Evolutionary conservation across 164 flowering plant species (phyloP).

Genomic region (Kingdonia uniflora): DNA sequence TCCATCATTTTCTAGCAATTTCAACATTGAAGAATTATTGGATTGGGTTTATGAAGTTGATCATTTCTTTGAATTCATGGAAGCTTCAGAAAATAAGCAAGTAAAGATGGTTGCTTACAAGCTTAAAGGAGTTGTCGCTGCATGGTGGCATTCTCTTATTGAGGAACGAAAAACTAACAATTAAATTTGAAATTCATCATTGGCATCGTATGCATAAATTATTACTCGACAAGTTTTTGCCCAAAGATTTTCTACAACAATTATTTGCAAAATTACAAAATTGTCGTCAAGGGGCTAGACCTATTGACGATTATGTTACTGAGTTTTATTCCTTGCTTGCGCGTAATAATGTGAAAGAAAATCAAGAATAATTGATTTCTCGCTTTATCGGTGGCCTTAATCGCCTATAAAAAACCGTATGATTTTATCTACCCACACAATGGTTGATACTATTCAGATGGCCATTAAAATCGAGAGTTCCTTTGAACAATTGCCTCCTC

Average conservation of each 20-base stretch:
- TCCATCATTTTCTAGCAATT: neutral
- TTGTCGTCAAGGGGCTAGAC: neutral
- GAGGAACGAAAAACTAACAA: neutral
- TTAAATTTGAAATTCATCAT: neutral
- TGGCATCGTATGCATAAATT: neutral
- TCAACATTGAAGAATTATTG: neutral
- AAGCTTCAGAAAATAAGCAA: neutral
- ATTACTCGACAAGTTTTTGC: neutral
- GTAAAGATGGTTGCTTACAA: neutral
- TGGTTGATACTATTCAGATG: too few species aligned
- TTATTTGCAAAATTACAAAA: neutral
- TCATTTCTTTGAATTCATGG: neutral
- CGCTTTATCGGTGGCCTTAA: too few species aligned
- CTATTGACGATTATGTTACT: neutral
- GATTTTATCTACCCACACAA: too few species aligned
- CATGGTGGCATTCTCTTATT: neutral
- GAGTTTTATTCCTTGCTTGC: neutral
- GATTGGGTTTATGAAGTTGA: constrained; percentile 1
- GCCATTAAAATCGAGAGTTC: too few species aligned
- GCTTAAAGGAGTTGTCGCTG: neutral
- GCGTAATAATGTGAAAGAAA: neutral
- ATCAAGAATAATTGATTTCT: too few species aligned
- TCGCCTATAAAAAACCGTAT: too few species aligned
- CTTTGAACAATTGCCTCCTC: too few species aligned
- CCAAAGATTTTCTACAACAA: neutral